A percentile compares a stretch with the other conserved stretches of the same genome.
phyloP scores from a whole-genome alignment of 2,329 filamentous ascomycete genomes.

The Emergomyces africanus region DNA sequence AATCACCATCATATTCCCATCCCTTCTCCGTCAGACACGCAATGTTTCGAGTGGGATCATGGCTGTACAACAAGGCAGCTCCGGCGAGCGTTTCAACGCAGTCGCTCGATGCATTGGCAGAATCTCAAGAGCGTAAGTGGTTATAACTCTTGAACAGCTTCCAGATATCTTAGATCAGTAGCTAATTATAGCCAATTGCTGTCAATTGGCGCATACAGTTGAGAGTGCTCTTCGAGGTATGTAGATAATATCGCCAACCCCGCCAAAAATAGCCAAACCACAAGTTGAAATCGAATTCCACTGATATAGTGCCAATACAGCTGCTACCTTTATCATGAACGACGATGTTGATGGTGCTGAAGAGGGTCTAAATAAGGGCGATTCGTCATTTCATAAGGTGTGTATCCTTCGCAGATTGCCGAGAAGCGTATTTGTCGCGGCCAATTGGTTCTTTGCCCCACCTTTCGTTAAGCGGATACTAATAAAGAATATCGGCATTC shows the following conservation, averaged over 20 bases:
- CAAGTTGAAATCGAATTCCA: neutral
- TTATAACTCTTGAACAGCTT: neutral
- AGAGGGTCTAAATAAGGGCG: slow-evolving; percentile 53
- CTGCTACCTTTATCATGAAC: slow-evolving; percentile 65
- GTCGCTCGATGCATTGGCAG: slow-evolving; percentile 45
- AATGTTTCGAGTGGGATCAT: slow-evolving; percentile 33
- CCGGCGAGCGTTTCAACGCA: slow-evolving; percentile 34
- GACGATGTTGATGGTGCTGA: slow-evolving; percentile 84
- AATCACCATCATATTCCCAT: neutral
- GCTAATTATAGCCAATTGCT: slow-evolving; percentile 9
- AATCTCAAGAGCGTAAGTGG: slow-evolving; percentile 38
- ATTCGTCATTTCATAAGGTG: slow-evolving; percentile 76
- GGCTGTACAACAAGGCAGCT: slow-evolving; percentile 33
- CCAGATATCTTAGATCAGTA: slow-evolving; percentile 3
- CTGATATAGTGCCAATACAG: slow-evolving; percentile 23
- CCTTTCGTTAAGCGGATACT: neutral
- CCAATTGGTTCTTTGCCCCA: neutral
- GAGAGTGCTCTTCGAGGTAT: slow-evolving; percentile 34
- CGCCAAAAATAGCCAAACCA: neutral
- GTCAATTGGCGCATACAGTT: slow-evolving; percentile 16
- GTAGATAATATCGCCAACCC: neutral
- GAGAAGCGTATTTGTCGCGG: neutral
- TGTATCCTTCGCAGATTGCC: slow-evolving; percentile 6
- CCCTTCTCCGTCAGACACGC: neutral
- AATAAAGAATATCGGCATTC: neutral